A percentile compares a stretch with the other conserved stretches of the same genome.
phyloP scores from a whole-genome alignment of 2,329 filamentous ascomycete genomes.

The Calycina marina region DNA sequence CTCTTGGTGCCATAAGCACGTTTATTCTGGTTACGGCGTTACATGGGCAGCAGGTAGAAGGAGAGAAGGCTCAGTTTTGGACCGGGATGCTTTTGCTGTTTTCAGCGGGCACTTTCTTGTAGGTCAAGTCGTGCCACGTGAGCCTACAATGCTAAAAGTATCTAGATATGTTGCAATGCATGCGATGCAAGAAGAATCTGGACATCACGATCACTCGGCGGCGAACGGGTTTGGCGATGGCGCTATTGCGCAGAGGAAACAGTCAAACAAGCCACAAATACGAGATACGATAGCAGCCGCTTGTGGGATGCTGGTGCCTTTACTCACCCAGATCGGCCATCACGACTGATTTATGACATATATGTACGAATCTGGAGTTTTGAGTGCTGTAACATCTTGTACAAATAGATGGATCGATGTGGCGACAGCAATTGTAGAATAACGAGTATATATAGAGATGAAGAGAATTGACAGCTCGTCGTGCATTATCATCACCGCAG shows the following conservation, averaged over 20 bases:
- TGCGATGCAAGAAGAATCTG: constrained; percentile 71
- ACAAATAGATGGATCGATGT: neutral
- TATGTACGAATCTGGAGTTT: constrained; percentile 2
- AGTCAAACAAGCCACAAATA: constrained; percentile 41
- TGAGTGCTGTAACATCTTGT: neutral
- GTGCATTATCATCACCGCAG: too few species aligned
- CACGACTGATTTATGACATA: constrained; percentile 33
- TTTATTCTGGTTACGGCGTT: constrained; percentile 67
- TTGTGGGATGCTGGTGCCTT: constrained; percentile 62
- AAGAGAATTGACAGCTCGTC: too few species aligned
- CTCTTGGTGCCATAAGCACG: constrained; percentile 69
- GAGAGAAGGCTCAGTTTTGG: constrained; percentile 56
- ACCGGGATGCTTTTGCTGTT: constrained; percentile 92
- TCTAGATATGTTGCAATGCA: constrained; percentile 92
- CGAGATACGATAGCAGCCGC: constrained; percentile 58
- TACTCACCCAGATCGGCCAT: constrained; percentile 66
- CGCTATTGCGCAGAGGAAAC: constrained; percentile 31
- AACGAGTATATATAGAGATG: too few species aligned
- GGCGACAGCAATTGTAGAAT: neutral
- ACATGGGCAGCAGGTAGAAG: constrained; percentile 41
- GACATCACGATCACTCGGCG: constrained; percentile 28
- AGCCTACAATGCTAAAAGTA: neutral
- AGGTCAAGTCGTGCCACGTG: constrained; percentile 26
- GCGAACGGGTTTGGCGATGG: constrained; percentile 41
- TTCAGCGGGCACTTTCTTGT: constrained; percentile 91